Evolutionary conservation across 352 stramenopile genomes (phyloP), one percentile per base, ranked within the genome.

Genomic region (Phytophthora brassicae): DNA sequence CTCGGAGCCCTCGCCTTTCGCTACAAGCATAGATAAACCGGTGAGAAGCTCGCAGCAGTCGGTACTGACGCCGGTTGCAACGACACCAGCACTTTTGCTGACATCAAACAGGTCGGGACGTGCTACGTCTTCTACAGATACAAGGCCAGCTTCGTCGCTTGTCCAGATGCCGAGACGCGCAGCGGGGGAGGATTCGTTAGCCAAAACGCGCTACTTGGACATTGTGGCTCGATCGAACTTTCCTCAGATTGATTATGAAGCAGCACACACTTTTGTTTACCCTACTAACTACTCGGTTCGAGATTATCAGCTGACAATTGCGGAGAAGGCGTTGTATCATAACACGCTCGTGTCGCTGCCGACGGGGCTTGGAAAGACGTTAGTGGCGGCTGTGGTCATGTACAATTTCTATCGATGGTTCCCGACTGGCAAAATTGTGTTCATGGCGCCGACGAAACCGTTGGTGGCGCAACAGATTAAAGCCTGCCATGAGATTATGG

Each of bases 351-450:
- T 99, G 33, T 96, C 89, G n/a, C 74, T 99, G 3, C 98, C 98
- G 0, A 99, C 98, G 4, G 98, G 98, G 16, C 75, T 99, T 12
- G 98, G 98, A n/a, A 99, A 99, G 75, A 99, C 98, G 11, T 78
- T 99, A 7, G 99, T 99, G 70, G 98, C 97, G 29, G 96, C 97
- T 6, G 97, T 99, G 3, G 97, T 99, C 35, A 99, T 99, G 95
- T 99, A 99, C 82, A 99, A 99, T 84, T 99, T 96, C 66, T 98
- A 99, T 70, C 84, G 96, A 5, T 99, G 97, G 97, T 99, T 99
- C 72, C 96, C 97, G 6, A 74, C 66, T 6, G 89, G 89, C 14
- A 95, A 97, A 49, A 94, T 98, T 38, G 91, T 98, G n/a, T 99
- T 99, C 75, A 95, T 99, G 74, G 98, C 98, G 5, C 98, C 97